Evolutionary conservation across 805 yeast genomes (phyloP), one percentile per base, ranked within the genome.

Genomic region (Monosporozyma siamensis): DNA sequence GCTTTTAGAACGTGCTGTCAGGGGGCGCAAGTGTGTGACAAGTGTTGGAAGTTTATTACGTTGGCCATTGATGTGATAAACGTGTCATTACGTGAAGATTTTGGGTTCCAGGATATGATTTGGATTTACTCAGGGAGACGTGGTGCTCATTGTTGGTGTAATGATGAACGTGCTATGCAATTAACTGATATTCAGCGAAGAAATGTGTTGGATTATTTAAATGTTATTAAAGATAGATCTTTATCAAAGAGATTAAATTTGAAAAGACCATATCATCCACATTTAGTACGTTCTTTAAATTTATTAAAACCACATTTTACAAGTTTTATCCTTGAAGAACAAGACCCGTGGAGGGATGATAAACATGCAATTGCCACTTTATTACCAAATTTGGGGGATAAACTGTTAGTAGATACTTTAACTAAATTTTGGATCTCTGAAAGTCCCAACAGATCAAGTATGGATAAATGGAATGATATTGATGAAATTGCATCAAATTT

Each of bases 41-140:
- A 83, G 59, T 92, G 98, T 68, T 92, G 98, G 98, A 80, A 77
- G 47, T 92, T 89, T 58, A 85, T 92, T 46, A 78, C 82, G 17
- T 76, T 89, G 21, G 96, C 97, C 2, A 76, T 88, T 44, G 74
- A 78, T 53, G 76, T 89, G 38, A 66, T 92, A 46, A 85, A 83
- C 46, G 56, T 61, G 1, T 82, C 95, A 0, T 69, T 92, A 41
- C 67, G 76, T 41, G 87, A 86, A 40, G 97, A 90, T 62, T 92
- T 92, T 63, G 97, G 96, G 1, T 89, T 85, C 61, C 67, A 78
- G 46, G 80, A 86, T 61, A 69, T 87, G 57, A 69, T 92, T 39
- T 92, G 97, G 97, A 95, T 90, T 4, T 92, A 86, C 58, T 87
- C 96, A 1, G 98, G 98, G 38, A 82, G 98, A 70, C 84, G 98